phyloP scores from a whole-genome alignment of 2,329 filamentous ascomycete genomes.

The Fusarium nanum region DNA sequence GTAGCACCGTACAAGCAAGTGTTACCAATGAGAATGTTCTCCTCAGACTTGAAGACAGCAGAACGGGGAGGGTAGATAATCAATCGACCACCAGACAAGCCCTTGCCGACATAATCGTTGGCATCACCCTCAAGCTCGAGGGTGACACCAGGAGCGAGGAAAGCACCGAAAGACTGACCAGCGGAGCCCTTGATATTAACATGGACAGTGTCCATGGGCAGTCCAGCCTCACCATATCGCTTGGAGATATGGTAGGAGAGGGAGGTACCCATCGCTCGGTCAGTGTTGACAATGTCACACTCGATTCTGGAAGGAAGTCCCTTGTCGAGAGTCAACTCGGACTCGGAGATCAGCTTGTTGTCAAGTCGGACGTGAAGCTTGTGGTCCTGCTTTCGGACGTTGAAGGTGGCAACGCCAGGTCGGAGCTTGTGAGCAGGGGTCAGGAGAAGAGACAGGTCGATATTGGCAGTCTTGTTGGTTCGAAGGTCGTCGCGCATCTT shows the following conservation, averaged over 20 bases:
- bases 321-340: constrained; percentile 93
- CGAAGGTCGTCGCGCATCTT: constrained; percentile 89
- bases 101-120: constrained; percentile 98
- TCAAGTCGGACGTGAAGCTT: constrained; percentile 91
- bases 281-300: constrained; percentile 96
- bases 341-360: constrained; percentile 97
- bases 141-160: constrained; percentile 91
- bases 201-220: constrained; percentile 93
- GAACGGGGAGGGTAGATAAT: constrained; percentile 93
- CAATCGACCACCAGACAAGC: constrained; percentile 89
- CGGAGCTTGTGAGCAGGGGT: constrained; percentile 96
- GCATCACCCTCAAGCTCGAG: constrained; percentile 94
- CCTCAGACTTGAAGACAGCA: constrained; percentile 93
- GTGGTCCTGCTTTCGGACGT: constrained; percentile 97
- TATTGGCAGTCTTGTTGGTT: constrained; percentile 89
- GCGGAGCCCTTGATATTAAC: constrained; percentile 97
- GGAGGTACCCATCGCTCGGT: constrained; percentile 91
- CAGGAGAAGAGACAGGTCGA: constrained; percentile 91
- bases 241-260: constrained; percentile 96
- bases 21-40: constrained; percentile 94
- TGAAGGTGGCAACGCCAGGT: constrained; percentile 95
- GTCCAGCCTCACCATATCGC: constrained; percentile 86
- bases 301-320: constrained; percentile 92
- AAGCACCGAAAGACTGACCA: constrained; percentile 96
- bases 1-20: constrained; percentile 96